phyloP scores from a whole-genome alignment of 305 asterid genomes.

The Rubia tinctorum region DNA sequence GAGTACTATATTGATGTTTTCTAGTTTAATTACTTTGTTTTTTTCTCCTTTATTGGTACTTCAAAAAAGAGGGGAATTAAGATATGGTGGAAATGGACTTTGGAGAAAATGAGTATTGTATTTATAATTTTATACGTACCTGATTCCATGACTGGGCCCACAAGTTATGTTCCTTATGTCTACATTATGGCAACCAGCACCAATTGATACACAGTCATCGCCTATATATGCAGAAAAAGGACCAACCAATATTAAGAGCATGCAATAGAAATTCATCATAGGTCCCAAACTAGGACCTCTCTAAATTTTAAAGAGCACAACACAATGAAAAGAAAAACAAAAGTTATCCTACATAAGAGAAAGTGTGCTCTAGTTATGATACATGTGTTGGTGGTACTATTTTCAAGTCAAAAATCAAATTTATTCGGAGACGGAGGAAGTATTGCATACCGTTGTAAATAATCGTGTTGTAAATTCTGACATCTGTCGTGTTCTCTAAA shows the following conservation, averaged over 20 bases:
- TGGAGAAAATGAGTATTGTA: background rate
- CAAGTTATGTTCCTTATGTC: constrained; percentile 82
- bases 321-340: background rate
- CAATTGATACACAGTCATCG: constrained; percentile 94
- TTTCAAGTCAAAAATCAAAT: background rate
- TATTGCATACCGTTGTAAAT: constrained; percentile 55
- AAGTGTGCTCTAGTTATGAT: background rate
- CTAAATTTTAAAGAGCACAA: background rate
- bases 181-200: constrained; percentile 72
- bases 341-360: background rate
- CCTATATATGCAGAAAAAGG: constrained; percentile 34
- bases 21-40: background rate
- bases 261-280: background rate
- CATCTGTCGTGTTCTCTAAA: constrained; percentile 61
- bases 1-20: background rate
- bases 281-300: background rate
- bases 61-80: background rate
- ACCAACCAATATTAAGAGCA: background rate
- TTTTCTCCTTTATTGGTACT: background rate
- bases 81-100: background rate
- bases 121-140: constrained; percentile 32
- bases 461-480: constrained; percentile 56
- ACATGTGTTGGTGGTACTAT: background rate
- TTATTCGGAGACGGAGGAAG: too few relatives aligned
- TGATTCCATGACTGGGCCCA: constrained; percentile 92